Evolutionary conservation across 2,329 filamentous ascomycete species (phyloP), one percentile per base, ranked within the genome.

Genomic region (Talaromyces verruculosus): DNA sequence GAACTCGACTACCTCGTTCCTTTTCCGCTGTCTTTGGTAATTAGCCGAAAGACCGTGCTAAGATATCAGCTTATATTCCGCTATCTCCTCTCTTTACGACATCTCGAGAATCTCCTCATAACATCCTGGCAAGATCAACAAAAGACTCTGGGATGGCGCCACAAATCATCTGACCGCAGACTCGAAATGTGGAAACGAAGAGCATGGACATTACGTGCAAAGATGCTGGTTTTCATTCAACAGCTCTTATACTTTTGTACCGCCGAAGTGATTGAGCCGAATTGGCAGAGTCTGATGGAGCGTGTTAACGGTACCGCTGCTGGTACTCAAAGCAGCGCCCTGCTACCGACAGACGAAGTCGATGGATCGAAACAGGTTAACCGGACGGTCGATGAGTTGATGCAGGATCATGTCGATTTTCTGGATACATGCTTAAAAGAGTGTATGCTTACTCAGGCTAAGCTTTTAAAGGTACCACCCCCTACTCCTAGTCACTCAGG

Each of bases 321-420:
- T 67, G 72, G 74, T 7, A 76, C 72, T 33, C 60, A 66, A 47
- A 78, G 75, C 71, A 73, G 76, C 62, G 73, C 74, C 6, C 74
- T 73, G 64, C 73, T 73, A 64, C 62, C 51, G 30, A 43, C n/a
- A 10, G 62, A 64, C 22, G 51, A 33, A 28, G 57, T 60, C 7
- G 80, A 74, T 68, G 78, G 75, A 33, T 77, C 74, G 39, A 80
- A 77, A 63, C 80, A 85, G 65, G 83, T 84, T n/a, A 88, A 87
- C 71, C 78, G 93, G 43, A 99, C 95, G 0, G 95, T 99, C 0
- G 95, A 99, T 74, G 93, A 98, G 80, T 81, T 99, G 74, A 99
- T 99, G 95, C 92, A 98, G 80, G 93, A 98, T 74, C 95, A 99
- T 79, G 93, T 99, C 67, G 95, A 98, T 79, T 99, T 99, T 77